phyloP scores from a whole-genome alignment of 139 green algal genomes.

The Micromonas commoda region DNA sequence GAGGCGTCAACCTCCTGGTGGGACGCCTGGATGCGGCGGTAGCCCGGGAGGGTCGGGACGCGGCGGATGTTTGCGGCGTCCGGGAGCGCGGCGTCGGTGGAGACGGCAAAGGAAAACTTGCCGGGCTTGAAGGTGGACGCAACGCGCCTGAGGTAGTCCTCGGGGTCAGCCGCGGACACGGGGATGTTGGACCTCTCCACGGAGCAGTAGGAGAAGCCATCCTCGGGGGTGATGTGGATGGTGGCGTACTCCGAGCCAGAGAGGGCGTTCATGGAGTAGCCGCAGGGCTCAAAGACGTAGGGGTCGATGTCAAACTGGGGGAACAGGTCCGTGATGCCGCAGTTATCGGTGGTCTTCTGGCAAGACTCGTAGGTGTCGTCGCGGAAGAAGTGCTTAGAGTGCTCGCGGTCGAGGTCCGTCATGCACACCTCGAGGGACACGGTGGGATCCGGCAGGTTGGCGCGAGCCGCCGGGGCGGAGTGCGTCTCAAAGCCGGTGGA shows the following conservation, averaged over 20 bases:
- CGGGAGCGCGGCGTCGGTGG: conserved; percentile 32
- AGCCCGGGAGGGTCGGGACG: conserved; percentile 31
- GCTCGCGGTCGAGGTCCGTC: conserved; percentile 66
- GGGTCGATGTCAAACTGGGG: conserved; percentile 80
- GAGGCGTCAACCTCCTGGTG: conserved; percentile 44
- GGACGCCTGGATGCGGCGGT: conserved; percentile 34
- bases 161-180: neutral
- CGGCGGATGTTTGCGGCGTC: neutral
- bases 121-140: conserved; percentile 51
- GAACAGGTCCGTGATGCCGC: conserved; percentile 66
- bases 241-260: conserved; percentile 67
- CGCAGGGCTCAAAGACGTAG: conserved; percentile 97
- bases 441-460: neutral
- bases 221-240: conserved; percentile 96
- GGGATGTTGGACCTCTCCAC: conserved; percentile 56
- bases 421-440: conserved; percentile 90
- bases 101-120: conserved; percentile 50
- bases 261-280: conserved; percentile 96
- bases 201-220: conserved; percentile 81
- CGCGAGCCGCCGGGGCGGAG: neutral
- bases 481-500: too few species aligned
- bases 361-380: conserved; percentile 40
- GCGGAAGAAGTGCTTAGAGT: conserved; percentile 71
- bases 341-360: conserved; percentile 44
- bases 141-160: conserved; percentile 40